Evolutionary conservation across 2,329 filamentous ascomycete species (phyloP).

Genomic region (Amphichorda felina): DNA sequence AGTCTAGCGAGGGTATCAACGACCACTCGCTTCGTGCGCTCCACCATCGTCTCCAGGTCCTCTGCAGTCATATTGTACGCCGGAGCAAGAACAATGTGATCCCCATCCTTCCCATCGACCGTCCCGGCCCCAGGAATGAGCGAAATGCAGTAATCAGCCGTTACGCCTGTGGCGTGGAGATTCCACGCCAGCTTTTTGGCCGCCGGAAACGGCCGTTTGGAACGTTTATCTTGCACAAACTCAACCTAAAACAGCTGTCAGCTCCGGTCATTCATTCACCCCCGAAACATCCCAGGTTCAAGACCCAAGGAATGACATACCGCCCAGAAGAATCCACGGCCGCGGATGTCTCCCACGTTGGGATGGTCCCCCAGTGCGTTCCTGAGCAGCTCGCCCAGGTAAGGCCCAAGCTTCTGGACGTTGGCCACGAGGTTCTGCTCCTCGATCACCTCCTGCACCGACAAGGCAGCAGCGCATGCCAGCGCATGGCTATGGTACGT

Average conservation of each 20-base stretch:
- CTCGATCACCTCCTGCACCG: constrained; percentile 30
- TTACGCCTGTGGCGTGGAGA: constrained; percentile 24
- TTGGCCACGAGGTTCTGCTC: constrained; percentile 10
- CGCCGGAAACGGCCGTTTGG: constrained; percentile 17
- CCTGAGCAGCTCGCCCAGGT: constrained; percentile 8
- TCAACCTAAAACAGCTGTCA: constrained; percentile 10
- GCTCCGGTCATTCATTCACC: neutral
- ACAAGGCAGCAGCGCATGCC: constrained; percentile 12
- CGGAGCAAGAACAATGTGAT: constrained; percentile 16
- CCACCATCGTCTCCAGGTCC: constrained; percentile 10
- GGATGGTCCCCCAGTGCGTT: constrained; percentile 10
- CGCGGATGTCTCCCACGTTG: constrained; percentile 16
- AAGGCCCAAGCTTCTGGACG: constrained; percentile 6
- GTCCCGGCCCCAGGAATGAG: constrained; percentile 24
- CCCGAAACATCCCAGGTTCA: no score
- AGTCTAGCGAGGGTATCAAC: no score
- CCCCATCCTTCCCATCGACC: constrained; percentile 9
- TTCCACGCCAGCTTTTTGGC: constrained; percentile 10
- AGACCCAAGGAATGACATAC: constrained; percentile 6
- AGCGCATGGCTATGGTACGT: constrained; percentile 14
- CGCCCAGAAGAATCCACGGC: constrained; percentile 17
- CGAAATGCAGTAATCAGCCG: constrained; percentile 29
- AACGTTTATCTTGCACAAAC: constrained; percentile 14
- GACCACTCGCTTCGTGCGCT: no score
- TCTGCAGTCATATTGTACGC: constrained; percentile 29